Conservation (phyloP, 73 alveolate genomes). For the Paramecium caudatum region DNA sequence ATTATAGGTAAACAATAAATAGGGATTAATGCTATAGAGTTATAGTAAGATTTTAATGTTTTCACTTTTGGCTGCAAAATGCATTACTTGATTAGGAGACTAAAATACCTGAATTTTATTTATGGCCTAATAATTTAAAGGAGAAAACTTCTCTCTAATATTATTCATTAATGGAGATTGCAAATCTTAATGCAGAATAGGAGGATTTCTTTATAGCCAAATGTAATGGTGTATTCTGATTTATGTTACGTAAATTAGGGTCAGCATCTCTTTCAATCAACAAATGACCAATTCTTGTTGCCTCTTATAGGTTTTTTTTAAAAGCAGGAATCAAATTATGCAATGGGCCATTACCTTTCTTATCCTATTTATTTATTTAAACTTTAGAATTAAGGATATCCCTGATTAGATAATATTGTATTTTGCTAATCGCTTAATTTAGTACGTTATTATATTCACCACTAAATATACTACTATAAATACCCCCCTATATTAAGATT, state of each 20-base stretch:
- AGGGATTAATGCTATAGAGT: slow-evolving; percentile 11
- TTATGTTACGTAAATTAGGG: slow-evolving; percentile 50
- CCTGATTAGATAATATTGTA: slow-evolving; percentile 12
- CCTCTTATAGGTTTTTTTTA: slow-evolving; percentile 34
- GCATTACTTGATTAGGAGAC: not conserved
- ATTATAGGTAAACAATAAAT: slow-evolving; percentile 53
- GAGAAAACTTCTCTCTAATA: not conserved
- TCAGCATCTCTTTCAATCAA: slow-evolving; percentile 15
- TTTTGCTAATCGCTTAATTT: slow-evolving; percentile 29
- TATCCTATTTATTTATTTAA: slow-evolving; percentile 31
- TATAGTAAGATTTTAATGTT: slow-evolving; percentile 35
- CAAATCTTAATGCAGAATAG: slow-evolving; percentile 4
- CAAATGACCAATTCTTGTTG: slow-evolving; percentile 52
- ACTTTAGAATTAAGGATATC: slow-evolving; percentile 37
- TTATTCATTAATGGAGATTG: slow-evolving; percentile 18
- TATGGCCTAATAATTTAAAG: slow-evolving; percentile 30
- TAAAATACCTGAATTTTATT: slow-evolving; percentile 35
- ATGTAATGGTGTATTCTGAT: slow-evolving; percentile 38
- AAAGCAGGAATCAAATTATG: slow-evolving; percentile 46
- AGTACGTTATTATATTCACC: slow-evolving; percentile 19
- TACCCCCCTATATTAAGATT: slow-evolving; percentile 65
- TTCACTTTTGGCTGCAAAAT: slow-evolving; percentile 67
- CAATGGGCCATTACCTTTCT: slow-evolving; percentile 65
- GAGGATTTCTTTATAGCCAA: slow-evolving; percentile 48
- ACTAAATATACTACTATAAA: not conserved